These are phyloP conservation scores for Pestalotiopsis fici DNA, from an alignment of 2,329 filamentous ascomycete species.

Conservation along the genomic window DNA sequence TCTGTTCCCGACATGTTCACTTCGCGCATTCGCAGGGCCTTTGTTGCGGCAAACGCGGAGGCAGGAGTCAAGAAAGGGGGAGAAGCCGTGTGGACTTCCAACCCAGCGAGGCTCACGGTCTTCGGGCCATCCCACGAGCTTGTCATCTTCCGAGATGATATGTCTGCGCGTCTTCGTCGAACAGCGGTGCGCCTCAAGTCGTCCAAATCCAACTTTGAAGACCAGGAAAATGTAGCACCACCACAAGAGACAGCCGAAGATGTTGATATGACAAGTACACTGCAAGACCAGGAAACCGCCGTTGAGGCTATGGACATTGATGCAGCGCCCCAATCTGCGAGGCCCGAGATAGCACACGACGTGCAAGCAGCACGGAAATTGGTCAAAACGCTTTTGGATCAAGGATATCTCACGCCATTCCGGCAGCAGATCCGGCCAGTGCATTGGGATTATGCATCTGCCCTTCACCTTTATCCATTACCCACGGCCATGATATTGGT, in stretches of 20 bases:
- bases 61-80: conserved; percentile 58
- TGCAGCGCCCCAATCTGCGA: conserved; percentile 24
- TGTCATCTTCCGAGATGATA: conserved; percentile 83
- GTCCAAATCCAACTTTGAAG: conserved; percentile 21
- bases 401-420: conserved; percentile 87
- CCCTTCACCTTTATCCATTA: conserved; percentile 82
- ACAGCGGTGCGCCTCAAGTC: conserved; percentile 71
- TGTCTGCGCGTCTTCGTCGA: conserved; percentile 76
- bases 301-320: conserved; percentile 48
- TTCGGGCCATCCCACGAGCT: conserved; percentile 91
- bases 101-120: conserved; percentile 78
- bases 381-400: conserved; percentile 89
- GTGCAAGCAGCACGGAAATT: conserved; percentile 69
- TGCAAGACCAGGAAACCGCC: conserved; percentile 17
- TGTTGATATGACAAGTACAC: conserved; percentile 32
- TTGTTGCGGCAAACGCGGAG: conserved; percentile 77
- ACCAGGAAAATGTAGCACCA: conserved; percentile 32
- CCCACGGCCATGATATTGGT: conserved; percentile 82
- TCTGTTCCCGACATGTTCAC: conserved; percentile 88
- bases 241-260: conserved; percentile 29
- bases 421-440: conserved; percentile 77
- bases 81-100: conserved; percentile 84
- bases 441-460: conserved; percentile 82
- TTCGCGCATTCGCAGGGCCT: conserved; percentile 77
- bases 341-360: conserved; percentile 44